Evolutionary conservation across 208 protist genomes (phyloP).

Genomic region (Vickermania ingenoplastis): DNA sequence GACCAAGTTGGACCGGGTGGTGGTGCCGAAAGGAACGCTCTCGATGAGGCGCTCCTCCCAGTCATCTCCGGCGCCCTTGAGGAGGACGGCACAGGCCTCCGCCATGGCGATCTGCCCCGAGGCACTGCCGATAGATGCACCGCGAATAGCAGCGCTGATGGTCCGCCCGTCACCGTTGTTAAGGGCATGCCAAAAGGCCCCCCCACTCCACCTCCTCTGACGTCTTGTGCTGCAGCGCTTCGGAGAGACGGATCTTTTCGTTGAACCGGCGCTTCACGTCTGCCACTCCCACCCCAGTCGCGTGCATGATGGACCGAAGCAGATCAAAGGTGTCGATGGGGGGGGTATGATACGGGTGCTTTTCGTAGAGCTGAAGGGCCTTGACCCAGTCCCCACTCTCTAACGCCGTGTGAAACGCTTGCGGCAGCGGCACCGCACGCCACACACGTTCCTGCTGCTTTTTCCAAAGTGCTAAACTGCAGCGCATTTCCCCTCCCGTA

Average conservation of each 20-base stretch:
- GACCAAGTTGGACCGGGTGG: conserved; percentile 70
- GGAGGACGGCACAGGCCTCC: conserved; percentile 79
- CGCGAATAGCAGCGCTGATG: conserved; percentile 60
- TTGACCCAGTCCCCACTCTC: conserved; percentile 74
- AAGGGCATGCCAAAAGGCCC: conserved; percentile 74
- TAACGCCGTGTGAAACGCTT: conserved; percentile 60
- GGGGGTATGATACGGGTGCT: conserved; percentile 81
- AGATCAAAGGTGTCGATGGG: conserved; percentile 82
- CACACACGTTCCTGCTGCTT: conserved; percentile 38
- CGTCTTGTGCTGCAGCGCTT: conserved; percentile 49
- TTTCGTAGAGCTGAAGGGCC: conserved; percentile 71
- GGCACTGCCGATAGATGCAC: conserved; percentile 26
- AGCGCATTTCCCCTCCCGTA: no score
- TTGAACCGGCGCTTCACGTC: conserved; percentile 85
- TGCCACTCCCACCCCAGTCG: conserved; percentile 66
- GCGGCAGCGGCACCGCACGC: conserved; percentile 77
- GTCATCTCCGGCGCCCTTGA: conserved; percentile 46
- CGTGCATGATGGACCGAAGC: conserved; percentile 73
- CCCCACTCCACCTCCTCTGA: conserved; percentile 85
- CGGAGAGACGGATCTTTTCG: conserved; percentile 73
- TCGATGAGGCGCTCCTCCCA: conserved; percentile 75
- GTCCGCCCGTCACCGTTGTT: conserved; percentile 74
- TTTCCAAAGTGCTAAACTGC: no score
- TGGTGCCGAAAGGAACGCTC: conserved; percentile 68
- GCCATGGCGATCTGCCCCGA: conserved; percentile 65